Evolutionary conservation across 345 rosid genomes (phyloP).

Genomic region (Gossypium raimondii): DNA sequence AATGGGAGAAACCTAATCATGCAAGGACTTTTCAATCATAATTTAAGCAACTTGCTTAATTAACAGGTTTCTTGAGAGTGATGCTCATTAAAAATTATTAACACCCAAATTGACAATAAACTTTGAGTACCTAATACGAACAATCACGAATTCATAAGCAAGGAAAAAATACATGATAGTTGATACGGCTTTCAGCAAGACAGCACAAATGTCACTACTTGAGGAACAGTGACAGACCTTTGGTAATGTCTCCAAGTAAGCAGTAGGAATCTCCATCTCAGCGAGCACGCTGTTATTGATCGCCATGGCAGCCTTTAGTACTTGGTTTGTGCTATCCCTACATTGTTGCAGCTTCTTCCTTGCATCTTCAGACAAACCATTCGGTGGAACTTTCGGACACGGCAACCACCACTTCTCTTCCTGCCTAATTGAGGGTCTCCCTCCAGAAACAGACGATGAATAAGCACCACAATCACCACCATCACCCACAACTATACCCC

Average conservation of each 20-base stretch:
- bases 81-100: background rate
- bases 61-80: background rate
- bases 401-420: slow-evolving; percentile 95
- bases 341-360: slow-evolving; percentile 85
- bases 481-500: slow-evolving; percentile 71
- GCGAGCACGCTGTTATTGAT: slow-evolving; percentile 84
- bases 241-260: slow-evolving; percentile 83
- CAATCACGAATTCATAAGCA: background rate
- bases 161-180: background rate
- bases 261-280: slow-evolving; percentile 88
- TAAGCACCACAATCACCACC: slow-evolving; percentile 44
- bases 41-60: background rate
- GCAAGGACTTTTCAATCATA: background rate
- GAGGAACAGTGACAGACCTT: slow-evolving; percentile 46
- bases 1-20: background rate
- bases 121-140: background rate
- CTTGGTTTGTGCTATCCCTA: slow-evolving; percentile 85
- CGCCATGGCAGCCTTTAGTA: slow-evolving; percentile 97
- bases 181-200: background rate
- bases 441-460: slow-evolving; percentile 42
- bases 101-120: background rate
- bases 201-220: background rate
- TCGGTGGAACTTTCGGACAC: slow-evolving; percentile 72
- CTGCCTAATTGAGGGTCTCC: slow-evolving; percentile 77
- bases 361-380: slow-evolving; percentile 68